phyloP scores from a whole-genome alignment of 2,329 filamentous ascomycete genomes.

The Ascocoryne sarcoides region DNA sequence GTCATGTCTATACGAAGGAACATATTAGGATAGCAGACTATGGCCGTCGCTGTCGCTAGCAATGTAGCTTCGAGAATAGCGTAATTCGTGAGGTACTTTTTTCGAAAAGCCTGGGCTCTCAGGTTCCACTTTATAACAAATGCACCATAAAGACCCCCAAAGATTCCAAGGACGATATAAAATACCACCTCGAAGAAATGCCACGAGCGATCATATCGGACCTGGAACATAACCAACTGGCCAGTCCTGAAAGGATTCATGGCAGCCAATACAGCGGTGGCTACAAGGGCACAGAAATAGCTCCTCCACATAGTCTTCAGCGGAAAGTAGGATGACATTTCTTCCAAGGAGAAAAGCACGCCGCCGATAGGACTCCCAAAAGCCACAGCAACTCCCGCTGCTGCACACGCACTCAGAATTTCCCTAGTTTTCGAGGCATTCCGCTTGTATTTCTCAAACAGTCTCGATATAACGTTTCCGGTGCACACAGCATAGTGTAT shows the following conservation, averaged over 20 bases:
- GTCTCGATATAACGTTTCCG: slow-evolving; percentile 86
- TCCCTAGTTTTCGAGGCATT: slow-evolving; percentile 94
- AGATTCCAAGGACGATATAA: slow-evolving; percentile 83
- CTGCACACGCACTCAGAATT: slow-evolving; percentile 88
- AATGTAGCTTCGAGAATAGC: slow-evolving; percentile 80
- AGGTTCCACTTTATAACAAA: slow-evolving; percentile 98
- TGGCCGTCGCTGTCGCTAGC: slow-evolving; percentile 72
- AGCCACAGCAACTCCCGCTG: slow-evolving; percentile 89
- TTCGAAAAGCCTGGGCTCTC: slow-evolving; percentile 68
- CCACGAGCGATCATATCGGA: slow-evolving; percentile 91
- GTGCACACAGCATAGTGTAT: slow-evolving; percentile 99
- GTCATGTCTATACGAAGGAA: slow-evolving; percentile 98
- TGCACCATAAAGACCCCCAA: slow-evolving; percentile 77
- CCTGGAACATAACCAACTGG: slow-evolving; percentile 98
- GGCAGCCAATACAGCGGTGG: slow-evolving; percentile 81
- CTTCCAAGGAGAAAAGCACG: slow-evolving; percentile 91
- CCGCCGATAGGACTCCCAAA: slow-evolving; percentile 97
- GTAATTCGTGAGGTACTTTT: slow-evolving; percentile 72
- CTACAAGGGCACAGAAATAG: slow-evolving; percentile 95
- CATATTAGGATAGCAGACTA: slow-evolving; percentile 95
- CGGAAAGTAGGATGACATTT: slow-evolving; percentile 89
- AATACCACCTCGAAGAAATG: slow-evolving; percentile 96
- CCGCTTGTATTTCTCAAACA: slow-evolving; percentile 85
- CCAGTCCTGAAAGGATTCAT: slow-evolving; percentile 98
- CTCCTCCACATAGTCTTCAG: slow-evolving; percentile 97